Evolutionary conservation across 257 asterid genomes (phyloP), one percentile per base, ranked within the genome.

Genomic region (Penstemon newberryi): DNA sequence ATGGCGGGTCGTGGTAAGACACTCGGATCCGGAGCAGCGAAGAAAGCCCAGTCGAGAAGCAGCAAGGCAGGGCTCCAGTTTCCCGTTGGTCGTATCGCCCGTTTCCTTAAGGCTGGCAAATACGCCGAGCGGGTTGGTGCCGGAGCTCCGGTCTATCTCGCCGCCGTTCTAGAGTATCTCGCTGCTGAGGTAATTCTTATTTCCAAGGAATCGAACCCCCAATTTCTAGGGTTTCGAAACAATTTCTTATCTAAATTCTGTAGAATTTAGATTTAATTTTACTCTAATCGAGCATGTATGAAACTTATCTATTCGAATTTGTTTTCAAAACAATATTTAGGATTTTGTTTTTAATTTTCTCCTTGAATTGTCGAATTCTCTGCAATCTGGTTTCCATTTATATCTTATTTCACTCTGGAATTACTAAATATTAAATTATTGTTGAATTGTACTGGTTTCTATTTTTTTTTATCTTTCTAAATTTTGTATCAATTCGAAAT

Each of bases 1-100:
- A 80, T 80, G 85, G 85, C 82, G 0, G 85, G 85, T 0, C 82
- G 85, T 13, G 85, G 85, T 0, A 80, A 80, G 78, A 80, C 85
- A 3, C 82, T 80, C 6, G 85, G 85, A 67, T 80, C 85, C 3
- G 85, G 82, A 8, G 68, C 85, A 0, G 76, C 85, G 10, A 80
- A 80, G 82, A 80, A 80, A 25, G 76, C 85, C 5, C 78, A 71
- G 60, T 77, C 85, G 8, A 67, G 85, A 4, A 80, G 85, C 83
- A 81, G 83, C 73, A 81, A 81, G 7, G 86, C 86, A 0, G 86
- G 86, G 8, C 86, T 81, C 18, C 86, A 81, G 54, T 81, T 81
- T 44, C 86, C 86, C 4, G 86, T 81, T 4, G 86, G 86, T 13
- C 77, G 86, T 60, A 81, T 81, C 11, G 86, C 86, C 3, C 77